phyloP scores from a whole-genome alignment of 129 eudicot genomes.

The Logfia minima region DNA sequence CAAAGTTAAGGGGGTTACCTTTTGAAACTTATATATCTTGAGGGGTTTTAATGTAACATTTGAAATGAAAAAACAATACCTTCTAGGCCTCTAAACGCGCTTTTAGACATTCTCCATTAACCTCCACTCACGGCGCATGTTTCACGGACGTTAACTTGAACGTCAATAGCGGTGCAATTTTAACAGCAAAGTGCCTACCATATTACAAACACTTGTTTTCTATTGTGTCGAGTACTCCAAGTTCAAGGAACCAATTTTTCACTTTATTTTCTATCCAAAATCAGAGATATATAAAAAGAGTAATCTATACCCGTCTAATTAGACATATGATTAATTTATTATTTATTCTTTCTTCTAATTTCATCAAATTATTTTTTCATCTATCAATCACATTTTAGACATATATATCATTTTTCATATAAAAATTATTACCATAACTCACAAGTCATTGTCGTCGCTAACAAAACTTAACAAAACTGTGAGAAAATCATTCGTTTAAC shows the following conservation, averaged over 20 bases:
- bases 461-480: no score
- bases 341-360: no score
- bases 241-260: not conserved
- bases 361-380: no score
- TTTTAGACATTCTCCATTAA: constrained; percentile 17
- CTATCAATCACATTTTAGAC: no score
- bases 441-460: no score
- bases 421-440: no score
- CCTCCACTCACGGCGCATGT: constrained; percentile 24
- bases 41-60: not conserved
- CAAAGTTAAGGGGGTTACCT: not conserved
- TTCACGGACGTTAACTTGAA: constrained; percentile 20
- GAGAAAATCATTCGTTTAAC: no score
- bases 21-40: not conserved
- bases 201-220: constrained; percentile 10
- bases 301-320: no score
- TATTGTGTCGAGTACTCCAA: not conserved
- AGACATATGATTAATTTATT: no score
- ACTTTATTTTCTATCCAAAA: no score
- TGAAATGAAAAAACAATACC: not conserved
- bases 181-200: constrained; percentile 22
- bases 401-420: no score
- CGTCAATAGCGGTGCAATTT: not conserved
- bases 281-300: no score
- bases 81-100: constrained; percentile 17